Evolutionary conservation across 1,284 basidiomycete genomes (phyloP).

Genomic region (Peniophora sp.): DNA sequence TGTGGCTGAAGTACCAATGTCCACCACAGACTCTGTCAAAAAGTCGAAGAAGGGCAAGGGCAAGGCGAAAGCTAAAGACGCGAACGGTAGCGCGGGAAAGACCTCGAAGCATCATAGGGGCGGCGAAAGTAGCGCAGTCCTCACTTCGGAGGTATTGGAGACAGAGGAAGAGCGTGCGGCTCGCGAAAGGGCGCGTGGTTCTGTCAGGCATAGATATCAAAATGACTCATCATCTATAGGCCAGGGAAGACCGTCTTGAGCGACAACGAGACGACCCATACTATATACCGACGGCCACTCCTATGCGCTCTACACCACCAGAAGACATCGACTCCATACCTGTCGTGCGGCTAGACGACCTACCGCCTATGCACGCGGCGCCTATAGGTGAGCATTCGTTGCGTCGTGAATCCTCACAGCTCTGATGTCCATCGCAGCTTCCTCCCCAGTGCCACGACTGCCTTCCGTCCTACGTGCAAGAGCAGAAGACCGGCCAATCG

Average conservation of each 20-base stretch:
- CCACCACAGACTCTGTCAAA: slow-evolving; percentile 22
- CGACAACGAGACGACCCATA: slow-evolving; percentile 80
- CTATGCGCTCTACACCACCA: slow-evolving; percentile 16
- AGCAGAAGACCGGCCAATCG: slow-evolving; percentile 8
- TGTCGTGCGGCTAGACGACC: slow-evolving; percentile 70
- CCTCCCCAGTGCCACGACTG: slow-evolving; percentile 16
- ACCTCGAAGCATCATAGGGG: slow-evolving; percentile 22
- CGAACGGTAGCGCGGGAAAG: slow-evolving; percentile 25
- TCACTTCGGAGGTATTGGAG: slow-evolving; percentile 35
- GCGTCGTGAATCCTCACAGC: neutral
- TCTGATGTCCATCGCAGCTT: slow-evolving; percentile 1
- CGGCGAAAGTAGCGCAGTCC: slow-evolving; percentile 23
- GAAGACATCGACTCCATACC: slow-evolving; percentile 82
- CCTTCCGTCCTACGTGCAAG: slow-evolving; percentile 21
- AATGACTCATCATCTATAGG: slow-evolving; percentile 31
- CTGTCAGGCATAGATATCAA: neutral
- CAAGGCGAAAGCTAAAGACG: slow-evolving; percentile 19
- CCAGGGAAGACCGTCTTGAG: slow-evolving; percentile 66
- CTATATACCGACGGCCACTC: slow-evolving; percentile 67
- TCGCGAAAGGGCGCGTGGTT: slow-evolving; percentile 40
- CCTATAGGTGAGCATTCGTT: no score
- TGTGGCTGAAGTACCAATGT: slow-evolving; percentile 27
- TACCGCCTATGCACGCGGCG: slow-evolving; percentile 42
- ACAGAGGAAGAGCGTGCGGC: slow-evolving; percentile 49
- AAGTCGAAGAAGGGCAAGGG: slow-evolving; percentile 44